These are phyloP conservation scores for Clohesyomyces aquaticus DNA, from an alignment of 495 filamentous ascomycete genomes.

Conservation along the genomic window DNA sequence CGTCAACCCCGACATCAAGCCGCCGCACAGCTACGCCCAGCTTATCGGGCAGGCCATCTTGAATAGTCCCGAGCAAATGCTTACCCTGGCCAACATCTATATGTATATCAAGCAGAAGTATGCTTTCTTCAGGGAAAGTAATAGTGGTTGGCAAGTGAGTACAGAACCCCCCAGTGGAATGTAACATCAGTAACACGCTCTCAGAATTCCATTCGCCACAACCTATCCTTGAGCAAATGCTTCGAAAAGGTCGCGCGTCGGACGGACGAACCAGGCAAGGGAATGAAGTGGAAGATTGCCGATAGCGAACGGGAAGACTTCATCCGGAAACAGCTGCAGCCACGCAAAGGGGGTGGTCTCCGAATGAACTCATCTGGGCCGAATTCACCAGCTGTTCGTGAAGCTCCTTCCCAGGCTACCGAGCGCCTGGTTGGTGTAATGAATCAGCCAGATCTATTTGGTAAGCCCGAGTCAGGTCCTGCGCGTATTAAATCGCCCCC, in stretches of 20 bases:
- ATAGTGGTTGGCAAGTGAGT: conserved; percentile 83
- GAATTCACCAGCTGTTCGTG: conserved; percentile 34
- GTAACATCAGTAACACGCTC: conserved; percentile 20
- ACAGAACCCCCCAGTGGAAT: conserved; percentile 42
- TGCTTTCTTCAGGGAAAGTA: conserved; percentile 84
- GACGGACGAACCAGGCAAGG: conserved; percentile 95
- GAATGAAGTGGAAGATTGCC: conserved; percentile 96
- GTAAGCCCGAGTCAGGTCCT: conserved; percentile 38
- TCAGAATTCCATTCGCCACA: conserved; percentile 95
- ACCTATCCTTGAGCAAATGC: conserved; percentile 87
- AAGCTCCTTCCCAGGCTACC: conserved; percentile 25
- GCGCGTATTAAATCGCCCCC: conserved; percentile 50
- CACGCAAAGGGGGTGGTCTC: conserved; percentile 36
- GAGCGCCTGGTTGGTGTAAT: conserved; percentile 36
- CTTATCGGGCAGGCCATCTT: conserved; percentile 96
- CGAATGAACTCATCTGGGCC: conserved; percentile 38
- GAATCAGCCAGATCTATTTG: conserved; percentile 16
- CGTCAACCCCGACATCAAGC: conserved; percentile 82
- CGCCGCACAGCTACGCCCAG: conserved; percentile 93
- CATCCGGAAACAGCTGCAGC: conserved; percentile 57
- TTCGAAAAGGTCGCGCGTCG: conserved; percentile 90
- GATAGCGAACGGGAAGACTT: conserved; percentile 78
- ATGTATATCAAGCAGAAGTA: conserved; percentile 86
- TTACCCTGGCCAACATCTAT: conserved; percentile 89
- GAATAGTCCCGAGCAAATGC: conserved; percentile 76